phyloP scores from a whole-genome alignment of 108 stramenopile genomes.

The Nitzschia palea region DNA sequence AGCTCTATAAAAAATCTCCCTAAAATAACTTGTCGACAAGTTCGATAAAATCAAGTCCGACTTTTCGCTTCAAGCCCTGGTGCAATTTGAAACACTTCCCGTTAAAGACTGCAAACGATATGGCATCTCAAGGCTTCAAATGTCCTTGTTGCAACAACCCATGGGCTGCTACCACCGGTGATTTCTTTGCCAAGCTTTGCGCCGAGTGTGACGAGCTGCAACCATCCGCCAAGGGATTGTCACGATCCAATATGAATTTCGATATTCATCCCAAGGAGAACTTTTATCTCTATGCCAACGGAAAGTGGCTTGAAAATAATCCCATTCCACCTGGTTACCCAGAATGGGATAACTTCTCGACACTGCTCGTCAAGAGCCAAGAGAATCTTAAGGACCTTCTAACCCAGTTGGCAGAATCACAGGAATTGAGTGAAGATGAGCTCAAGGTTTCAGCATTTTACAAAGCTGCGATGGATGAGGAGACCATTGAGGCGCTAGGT shows the following conservation, averaged over 20 bases:
- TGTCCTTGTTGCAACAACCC: constrained; percentile 61
- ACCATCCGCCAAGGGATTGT: constrained; percentile 16
- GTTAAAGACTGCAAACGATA: no score
- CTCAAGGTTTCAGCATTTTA: constrained; percentile 66
- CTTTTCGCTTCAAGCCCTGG: no score
- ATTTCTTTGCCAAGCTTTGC: constrained; percentile 60
- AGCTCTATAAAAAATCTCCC: no score
- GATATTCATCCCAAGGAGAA: constrained; percentile 35
- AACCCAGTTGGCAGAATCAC: constrained; percentile 22
- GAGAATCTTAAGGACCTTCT: constrained; percentile 67
- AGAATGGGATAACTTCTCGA: constrained; percentile 74
- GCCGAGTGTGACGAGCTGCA: constrained; percentile 31
- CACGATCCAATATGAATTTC: constrained; percentile 57
- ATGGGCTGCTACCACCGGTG: constrained; percentile 57
- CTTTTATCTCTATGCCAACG: constrained; percentile 74
- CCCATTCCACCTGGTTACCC: constrained; percentile 82
- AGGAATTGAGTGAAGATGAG: constrained; percentile 25
- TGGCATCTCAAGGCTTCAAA: constrained; percentile 12
- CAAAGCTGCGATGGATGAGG: constrained; percentile 73
- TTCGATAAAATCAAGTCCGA: no score
- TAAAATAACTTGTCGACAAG: no score
- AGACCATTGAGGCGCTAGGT: constrained; percentile 55
- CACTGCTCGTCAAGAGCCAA: constrained; percentile 59
- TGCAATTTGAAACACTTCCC: no score
- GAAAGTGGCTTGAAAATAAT: constrained; percentile 74